Base-by-base conservation (phyloP, 2,329 filamentous ascomycete species). In the Thelonectria discophora region DNA sequence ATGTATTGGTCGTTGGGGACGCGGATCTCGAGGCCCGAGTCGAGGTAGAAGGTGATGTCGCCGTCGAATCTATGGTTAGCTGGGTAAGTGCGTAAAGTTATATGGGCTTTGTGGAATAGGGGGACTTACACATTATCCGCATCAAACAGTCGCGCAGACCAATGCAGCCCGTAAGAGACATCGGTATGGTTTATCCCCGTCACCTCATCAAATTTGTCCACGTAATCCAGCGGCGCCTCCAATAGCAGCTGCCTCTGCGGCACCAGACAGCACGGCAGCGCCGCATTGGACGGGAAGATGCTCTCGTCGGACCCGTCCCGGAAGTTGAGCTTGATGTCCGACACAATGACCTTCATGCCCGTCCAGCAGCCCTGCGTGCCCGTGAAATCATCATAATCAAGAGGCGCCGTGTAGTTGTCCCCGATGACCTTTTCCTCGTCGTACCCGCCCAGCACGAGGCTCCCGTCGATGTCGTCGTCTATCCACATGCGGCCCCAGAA, bases 401-500 rank as follows among this genome's bases (percentile, higher is more conserved):
- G 60, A 2, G 64, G 63, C 1, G 73, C 69, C 1, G 74, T 76
- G 45, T 70, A 69, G 21, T 75, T 75, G 1, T 42, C 46, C 0
- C 73, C 74, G 6, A 66, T 60, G 2, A 70, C 67, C 57, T 76
- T 76, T n/a, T 73, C 68, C 49, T 69, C 50, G 45, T 77, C 75
- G 39, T 75, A 78, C 1, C 75, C 77, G 0, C 75, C 75, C 0
- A 77, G 49, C 0, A 77, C 64, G 2, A 78, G 18, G 0, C 68
- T 71, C 0, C 76, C 76, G 13, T 78, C 71, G 0, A 77, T 50
- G 2, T 61, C 54, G 10, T 65, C 60, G 7, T 62, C 63, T 13
- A 67, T 59, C 71, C 68, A 76, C 72, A 71, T 74, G 1, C 72
- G 69, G 0, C 76, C 75, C 76, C 74, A 78, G 62, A 74, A 78